Conservation (phyloP, 192 early-diverging fungal genomes). For the Rhizoclosmatium globosum region DNA sequence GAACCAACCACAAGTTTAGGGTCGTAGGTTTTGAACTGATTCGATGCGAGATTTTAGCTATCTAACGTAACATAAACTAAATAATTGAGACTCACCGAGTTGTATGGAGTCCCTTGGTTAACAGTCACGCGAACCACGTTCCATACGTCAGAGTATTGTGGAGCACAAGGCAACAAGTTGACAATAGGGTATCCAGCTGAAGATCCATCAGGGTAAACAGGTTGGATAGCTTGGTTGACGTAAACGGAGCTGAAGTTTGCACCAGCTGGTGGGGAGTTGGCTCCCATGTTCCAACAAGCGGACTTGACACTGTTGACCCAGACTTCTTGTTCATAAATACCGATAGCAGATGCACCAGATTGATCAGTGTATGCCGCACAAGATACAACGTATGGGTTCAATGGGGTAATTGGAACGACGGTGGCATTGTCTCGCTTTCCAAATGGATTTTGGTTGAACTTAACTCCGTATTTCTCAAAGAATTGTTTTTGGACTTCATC, state of each 20-base stretch:
- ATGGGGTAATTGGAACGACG: slow-evolving; percentile 17
- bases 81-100: slow-evolving; percentile 9
- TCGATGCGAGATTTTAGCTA: neutral
- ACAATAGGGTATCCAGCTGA: slow-evolving; percentile 35
- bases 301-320: slow-evolving; percentile 26
- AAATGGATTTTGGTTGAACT: slow-evolving; percentile 30
- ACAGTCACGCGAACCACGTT: slow-evolving; percentile 31
- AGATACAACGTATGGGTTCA: slow-evolving; percentile 11
- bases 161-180: slow-evolving; percentile 8
- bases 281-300: slow-evolving; percentile 41
- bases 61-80: neutral
- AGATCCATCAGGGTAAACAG: slow-evolving; percentile 34
- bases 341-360: slow-evolving; percentile 24
- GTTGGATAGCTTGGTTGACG: slow-evolving; percentile 26
- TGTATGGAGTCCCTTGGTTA: neutral
- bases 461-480: slow-evolving; percentile 36
- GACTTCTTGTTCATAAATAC: neutral
- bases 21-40: slow-evolving; percentile 26
- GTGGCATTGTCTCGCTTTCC: slow-evolving; percentile 15
- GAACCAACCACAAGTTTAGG: neutral
- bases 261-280: slow-evolving; percentile 10
- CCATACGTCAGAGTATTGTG: slow-evolving; percentile 34
- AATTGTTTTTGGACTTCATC: slow-evolving; percentile 30
- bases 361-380: slow-evolving; percentile 29
- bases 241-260: neutral